Base-by-base conservation (phyloP, 768 basidiomycete genomes). In the Suillus paluster region DNA sequence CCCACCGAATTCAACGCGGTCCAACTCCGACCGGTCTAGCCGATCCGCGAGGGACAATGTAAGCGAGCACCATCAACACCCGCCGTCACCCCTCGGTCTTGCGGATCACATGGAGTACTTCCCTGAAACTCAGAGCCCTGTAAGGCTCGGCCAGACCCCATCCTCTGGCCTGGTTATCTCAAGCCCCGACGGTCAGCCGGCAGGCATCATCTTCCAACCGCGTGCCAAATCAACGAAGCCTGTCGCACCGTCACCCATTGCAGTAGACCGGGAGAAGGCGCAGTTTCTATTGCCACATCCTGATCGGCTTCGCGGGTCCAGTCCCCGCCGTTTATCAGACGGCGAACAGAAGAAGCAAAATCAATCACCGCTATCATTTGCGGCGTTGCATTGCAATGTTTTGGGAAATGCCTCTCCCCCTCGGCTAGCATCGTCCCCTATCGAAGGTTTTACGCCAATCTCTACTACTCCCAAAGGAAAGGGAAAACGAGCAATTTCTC, bases 161-260 rank as follows among this genome's bases (percentile, higher is more conserved):
- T 89, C 91, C 6, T 92, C 93, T 12, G 96, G 96, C 0, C 82
- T 97, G 8, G 84, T 98, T 56, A 91, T 99, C 41, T 92, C 96
- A 67, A 93, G 90, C 69, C 94, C 95, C 2, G 95, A 97, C 73
- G 97, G 97, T 0, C 88, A 94, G 67, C 92, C 94, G 3, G 84
- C 93, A n/a, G 97, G 95, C 12, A 96, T 99, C 61, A 93, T 95
- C 79, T 99, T 99, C 76, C 91, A 95, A 64, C 97, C 96, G 2
- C 81, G 84, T 34, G 78, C 74, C 64, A 65, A 85, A 77, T 72
- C 80, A 65, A 14, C 73, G 70, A 76, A 66, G 62, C 58, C 66
- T 10, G 68, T 74, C 57, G 12, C 25, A 17, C 76, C 72, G 44
- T 66, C 73, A 21, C 76, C 77, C 15, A 68, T 72, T 27, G 9